These are phyloP conservation scores for Exophiala bonariae DNA, from an alignment of 2,329 filamentous ascomycete species.

Conservation along the genomic window DNA sequence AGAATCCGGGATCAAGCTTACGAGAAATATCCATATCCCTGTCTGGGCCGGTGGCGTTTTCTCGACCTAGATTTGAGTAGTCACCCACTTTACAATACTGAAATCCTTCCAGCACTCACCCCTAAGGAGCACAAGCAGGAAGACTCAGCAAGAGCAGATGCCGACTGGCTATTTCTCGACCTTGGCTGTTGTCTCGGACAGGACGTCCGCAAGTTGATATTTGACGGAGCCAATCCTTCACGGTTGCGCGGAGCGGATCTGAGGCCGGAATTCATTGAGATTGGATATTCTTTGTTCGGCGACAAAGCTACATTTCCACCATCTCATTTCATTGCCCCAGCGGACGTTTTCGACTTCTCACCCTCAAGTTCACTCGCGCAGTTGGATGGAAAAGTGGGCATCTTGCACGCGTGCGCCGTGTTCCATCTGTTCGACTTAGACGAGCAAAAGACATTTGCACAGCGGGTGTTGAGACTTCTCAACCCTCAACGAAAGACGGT, in stretches of 20 bases:
- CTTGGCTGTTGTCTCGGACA: conserved; percentile 46
- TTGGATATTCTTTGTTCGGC: conserved; percentile 44
- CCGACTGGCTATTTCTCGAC: conserved; percentile 38
- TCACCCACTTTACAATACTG: conserved; percentile 32
- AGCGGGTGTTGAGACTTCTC: conserved; percentile 23
- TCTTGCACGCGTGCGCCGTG: conserved; percentile 39
- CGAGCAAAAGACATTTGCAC: conserved; percentile 31
- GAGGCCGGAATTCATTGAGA: conserved; percentile 38
- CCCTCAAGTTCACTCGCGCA: conserved; percentile 17
- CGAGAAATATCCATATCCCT: conserved; percentile 40
- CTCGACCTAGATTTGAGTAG: conserved; percentile 40
- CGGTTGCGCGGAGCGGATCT: conserved; percentile 40
- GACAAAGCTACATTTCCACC: conserved; percentile 35
- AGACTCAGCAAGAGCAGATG: neutral
- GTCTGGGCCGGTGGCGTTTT: conserved; percentile 46
- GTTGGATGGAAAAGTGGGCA: conserved; percentile 33
- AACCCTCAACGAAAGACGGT: conserved; percentile 9
- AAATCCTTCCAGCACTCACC: conserved; percentile 25
- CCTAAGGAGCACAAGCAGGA: neutral
- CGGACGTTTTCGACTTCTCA: conserved; percentile 30
- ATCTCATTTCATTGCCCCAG: conserved; percentile 39
- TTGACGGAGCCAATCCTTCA: conserved; percentile 50
- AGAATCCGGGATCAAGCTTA: conserved; percentile 29
- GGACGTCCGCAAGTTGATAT: conserved; percentile 43
- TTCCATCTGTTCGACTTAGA: conserved; percentile 44